These are phyloP conservation scores for Elsinoe perseae DNA, from an alignment of 2,329 filamentous ascomycete genomes.

Conservation along the genomic window DNA sequence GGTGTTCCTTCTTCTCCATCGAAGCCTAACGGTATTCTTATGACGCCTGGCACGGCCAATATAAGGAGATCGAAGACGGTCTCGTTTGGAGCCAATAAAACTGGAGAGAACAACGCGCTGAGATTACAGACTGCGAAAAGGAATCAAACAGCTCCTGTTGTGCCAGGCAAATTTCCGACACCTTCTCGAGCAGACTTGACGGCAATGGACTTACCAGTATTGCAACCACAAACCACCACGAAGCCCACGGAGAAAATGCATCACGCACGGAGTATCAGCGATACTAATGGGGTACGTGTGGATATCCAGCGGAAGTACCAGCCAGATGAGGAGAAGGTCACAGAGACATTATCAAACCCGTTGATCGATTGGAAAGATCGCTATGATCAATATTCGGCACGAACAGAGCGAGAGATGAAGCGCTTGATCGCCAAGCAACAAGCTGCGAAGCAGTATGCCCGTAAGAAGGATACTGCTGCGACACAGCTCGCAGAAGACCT, in stretches of 20 bases:
- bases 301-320: conserved; percentile 36
- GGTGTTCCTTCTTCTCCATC: conserved; percentile 27
- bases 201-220: conserved; percentile 23
- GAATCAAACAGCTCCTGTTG: conserved; percentile 42
- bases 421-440: conserved; percentile 74
- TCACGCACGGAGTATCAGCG: conserved; percentile 37
- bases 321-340: neutral
- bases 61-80: conserved; percentile 51
- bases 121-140: conserved; percentile 30
- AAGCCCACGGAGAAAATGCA: conserved; percentile 41
- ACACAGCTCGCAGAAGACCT: conserved; percentile 58
- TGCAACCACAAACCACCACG: conserved; percentile 32
- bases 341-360: conserved; percentile 2
- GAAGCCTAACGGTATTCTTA: conserved; percentile 53
- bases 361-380: conserved; percentile 71
- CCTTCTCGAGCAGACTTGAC: conserved; percentile 37
- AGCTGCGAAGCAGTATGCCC: conserved; percentile 68
- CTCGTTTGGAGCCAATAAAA: conserved; percentile 52
- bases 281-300: conserved; percentile 46
- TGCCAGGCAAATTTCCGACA: conserved; percentile 44
- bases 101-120: conserved; percentile 42
- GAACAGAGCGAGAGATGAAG: conserved; percentile 65
- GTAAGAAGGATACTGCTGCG: conserved; percentile 67
- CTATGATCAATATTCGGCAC: conserved; percentile 64
- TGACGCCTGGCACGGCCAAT: conserved; percentile 53